phyloP scores from a whole-genome alignment of 2,329 filamentous ascomycete species.

The Alternaria ventricosa region DNA sequence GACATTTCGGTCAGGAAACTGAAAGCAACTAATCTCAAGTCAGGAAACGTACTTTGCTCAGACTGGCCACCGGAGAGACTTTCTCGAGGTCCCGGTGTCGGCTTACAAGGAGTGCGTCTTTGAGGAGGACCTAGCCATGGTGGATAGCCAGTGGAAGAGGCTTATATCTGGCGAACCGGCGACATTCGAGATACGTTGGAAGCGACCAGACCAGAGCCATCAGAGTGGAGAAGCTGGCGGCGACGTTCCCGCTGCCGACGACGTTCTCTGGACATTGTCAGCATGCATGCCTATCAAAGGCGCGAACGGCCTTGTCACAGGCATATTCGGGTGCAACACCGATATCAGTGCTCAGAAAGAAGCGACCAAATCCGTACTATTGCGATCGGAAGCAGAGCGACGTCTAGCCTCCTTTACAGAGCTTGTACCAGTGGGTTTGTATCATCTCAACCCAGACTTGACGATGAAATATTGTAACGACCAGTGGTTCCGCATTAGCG shows the following conservation, averaged over 20 bases:
- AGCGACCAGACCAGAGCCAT: background rate
- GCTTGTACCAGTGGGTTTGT: constrained; percentile 15
- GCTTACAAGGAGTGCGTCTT: constrained; percentile 11
- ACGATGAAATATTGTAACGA: constrained; percentile 28
- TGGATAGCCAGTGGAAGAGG: constrained; percentile 22
- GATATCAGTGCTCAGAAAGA: constrained; percentile 36
- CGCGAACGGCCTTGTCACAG: constrained; percentile 20
- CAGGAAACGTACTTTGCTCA: constrained; percentile 16
- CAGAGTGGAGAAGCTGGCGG: background rate
- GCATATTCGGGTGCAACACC: constrained; percentile 31
- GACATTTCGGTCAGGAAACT: background rate
- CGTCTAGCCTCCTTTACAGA: constrained; percentile 21
- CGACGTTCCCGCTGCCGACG: constrained; percentile 2
- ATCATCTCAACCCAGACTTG: constrained; percentile 19
- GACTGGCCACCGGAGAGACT: constrained; percentile 12
- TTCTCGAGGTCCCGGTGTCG: constrained; percentile 1
- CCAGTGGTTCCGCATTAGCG: constrained; percentile 24
- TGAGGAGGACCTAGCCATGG: constrained; percentile 4
- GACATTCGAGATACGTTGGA: constrained; percentile 40
- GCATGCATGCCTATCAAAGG: constrained; percentile 29
- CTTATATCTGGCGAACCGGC: constrained; percentile 22
- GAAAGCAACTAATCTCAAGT: background rate
- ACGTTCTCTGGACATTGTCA: constrained; percentile 26
- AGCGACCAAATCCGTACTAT: constrained; percentile 14
- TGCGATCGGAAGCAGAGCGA: constrained; percentile 25